Percentiles rank a stretch among this genome's conserved stretches.
These are phyloP conservation scores for Thinopyrum elongatum DNA, from an alignment of 176 grass and related monocot genomes.

Conservation along the genomic window DNA sequence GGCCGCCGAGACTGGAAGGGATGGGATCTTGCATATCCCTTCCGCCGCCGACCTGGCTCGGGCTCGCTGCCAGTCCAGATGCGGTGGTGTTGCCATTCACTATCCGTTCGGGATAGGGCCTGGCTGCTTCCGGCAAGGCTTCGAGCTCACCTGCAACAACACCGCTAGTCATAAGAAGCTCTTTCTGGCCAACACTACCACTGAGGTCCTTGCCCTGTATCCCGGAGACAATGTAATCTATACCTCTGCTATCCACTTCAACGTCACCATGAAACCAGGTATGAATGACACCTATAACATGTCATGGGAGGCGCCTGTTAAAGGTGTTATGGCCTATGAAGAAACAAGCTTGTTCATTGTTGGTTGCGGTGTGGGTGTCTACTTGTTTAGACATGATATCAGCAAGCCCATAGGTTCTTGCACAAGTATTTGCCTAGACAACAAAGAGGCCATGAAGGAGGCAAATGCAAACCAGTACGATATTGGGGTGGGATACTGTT, in stretches of 20 bases:
- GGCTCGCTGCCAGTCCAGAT: slow-evolving; percentile 5
- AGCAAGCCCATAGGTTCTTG: not conserved
- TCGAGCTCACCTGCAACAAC: not conserved
- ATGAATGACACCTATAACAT: not conserved
- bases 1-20: not conserved
- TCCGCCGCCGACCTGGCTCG: not conserved
- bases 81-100: not conserved
- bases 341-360: fast-evolving
- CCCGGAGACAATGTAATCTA: fast-evolving
- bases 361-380: not conserved
- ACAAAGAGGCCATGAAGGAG: not conserved
- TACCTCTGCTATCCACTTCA: not conserved
- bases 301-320: not conserved
- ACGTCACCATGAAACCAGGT: not conserved
- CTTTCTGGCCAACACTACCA: not conserved
- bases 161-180: not conserved
- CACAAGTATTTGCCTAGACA: not conserved
- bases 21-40: not conserved
- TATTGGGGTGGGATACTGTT: not conserved
- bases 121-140: slow-evolving; percentile 34
- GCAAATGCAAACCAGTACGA: not conserved
- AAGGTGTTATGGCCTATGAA: fast-evolving
- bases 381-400: not conserved
- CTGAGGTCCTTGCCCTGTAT: fast-evolving
- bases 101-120: slow-evolving; percentile 35